phyloP scores from a whole-genome alignment of 1,284 basidiomycete genomes.

The Cryptococcus sp. region DNA sequence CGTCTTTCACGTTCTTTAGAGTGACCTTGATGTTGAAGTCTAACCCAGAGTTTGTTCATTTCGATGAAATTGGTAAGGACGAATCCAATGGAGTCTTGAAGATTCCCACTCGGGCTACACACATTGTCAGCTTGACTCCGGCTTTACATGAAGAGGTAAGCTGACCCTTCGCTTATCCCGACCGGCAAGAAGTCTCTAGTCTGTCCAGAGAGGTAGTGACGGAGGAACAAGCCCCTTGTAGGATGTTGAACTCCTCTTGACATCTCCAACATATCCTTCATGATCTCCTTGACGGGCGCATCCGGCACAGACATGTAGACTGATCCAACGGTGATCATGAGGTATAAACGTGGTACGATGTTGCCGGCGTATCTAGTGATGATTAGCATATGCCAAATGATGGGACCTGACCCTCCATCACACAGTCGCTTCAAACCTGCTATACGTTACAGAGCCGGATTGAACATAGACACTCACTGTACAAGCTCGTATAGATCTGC shows the following conservation, averaged over 20 bases:
- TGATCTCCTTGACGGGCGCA: conserved; percentile 92
- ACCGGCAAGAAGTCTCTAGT: conserved; percentile 88
- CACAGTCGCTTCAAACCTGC: neutral
- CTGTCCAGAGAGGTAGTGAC: conserved; percentile 92
- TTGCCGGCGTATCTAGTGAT: conserved; percentile 45
- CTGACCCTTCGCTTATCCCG: conserved; percentile 74
- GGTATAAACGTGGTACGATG: conserved; percentile 87
- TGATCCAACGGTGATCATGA: conserved; percentile 96
- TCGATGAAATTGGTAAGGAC: conserved; percentile 96
- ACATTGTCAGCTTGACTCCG: conserved; percentile 1
- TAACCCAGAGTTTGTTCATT: conserved; percentile 99
- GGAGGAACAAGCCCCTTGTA: conserved; percentile 82
- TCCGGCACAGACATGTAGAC: conserved; percentile 96
- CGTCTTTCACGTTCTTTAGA: conserved; percentile 91
- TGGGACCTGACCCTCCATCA: neutral
- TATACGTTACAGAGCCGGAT: neutral
- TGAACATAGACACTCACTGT: conserved; percentile 58
- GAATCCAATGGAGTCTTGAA: conserved; percentile 88
- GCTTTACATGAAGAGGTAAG: neutral
- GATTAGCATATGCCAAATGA: neutral
- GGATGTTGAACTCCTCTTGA: conserved; percentile 90
- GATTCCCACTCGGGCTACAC: conserved; percentile 70
- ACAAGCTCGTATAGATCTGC: conserved; percentile 96
- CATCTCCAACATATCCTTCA: conserved; percentile 99
- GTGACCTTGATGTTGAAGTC: conserved; percentile 91